Conservation (phyloP, 1,284 basidiomycete species). For the Ceratobasidium sp. region DNA sequence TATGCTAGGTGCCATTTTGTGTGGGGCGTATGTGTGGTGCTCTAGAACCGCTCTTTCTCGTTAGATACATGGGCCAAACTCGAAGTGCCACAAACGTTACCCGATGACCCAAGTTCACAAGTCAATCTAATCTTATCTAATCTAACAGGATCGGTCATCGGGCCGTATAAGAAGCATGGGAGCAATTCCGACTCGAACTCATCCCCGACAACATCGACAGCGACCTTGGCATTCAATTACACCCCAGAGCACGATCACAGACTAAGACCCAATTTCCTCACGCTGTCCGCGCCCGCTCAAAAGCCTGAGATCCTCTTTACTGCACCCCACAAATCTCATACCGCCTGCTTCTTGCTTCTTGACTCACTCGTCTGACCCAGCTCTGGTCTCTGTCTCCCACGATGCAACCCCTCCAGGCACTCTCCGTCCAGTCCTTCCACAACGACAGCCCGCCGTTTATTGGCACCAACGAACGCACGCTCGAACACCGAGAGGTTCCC, state of each 20-base stretch:
- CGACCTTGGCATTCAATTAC: neutral
- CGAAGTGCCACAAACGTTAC: neutral
- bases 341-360: neutral
- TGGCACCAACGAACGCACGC: conserved; percentile 45
- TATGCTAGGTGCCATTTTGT: too few species aligned
- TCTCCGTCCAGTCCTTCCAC: conserved; percentile 49
- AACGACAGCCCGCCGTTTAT: conserved; percentile 48
- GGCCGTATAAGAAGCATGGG: conserved; percentile 19
- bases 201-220: conserved; percentile 26
- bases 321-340: neutral
- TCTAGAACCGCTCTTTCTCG: too few species aligned
- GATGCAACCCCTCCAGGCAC: conserved; percentile 47
- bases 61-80: too few species aligned
- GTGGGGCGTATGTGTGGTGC: too few species aligned
- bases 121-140: conserved; percentile 32
- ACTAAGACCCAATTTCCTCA: neutral
- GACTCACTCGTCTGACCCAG: conserved; percentile 19
- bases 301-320: neutral
- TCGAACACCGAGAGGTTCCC: conserved; percentile 45
- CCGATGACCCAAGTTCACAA: neutral
- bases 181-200: neutral
- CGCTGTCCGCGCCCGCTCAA: too few species aligned
- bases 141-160: conserved; percentile 24
- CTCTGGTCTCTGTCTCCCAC: neutral
- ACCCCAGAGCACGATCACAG: neutral